A percentile compares a stretch with the other conserved stretches of the same genome.
Conservation (phyloP, 2,329 filamentous ascomycete genomes). For the Pseudocercospora cruenta region DNA sequence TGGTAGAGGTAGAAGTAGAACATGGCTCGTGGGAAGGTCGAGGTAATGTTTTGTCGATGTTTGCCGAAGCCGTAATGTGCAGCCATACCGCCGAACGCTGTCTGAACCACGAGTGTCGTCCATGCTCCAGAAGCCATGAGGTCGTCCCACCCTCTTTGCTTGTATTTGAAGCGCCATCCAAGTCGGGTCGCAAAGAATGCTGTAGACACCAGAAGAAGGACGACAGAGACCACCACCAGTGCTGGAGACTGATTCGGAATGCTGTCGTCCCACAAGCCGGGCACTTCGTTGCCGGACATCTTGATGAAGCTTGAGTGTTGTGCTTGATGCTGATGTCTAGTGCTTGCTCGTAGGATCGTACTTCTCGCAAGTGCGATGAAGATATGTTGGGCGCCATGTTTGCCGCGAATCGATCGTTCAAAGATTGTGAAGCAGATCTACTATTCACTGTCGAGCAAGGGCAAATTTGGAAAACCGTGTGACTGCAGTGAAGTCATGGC, state of each 20-base stretch:
- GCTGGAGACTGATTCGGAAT: constrained; percentile 25
- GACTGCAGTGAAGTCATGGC: not conserved
- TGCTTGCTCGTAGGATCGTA: not conserved
- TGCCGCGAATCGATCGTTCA: not conserved
- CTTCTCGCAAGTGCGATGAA: not conserved
- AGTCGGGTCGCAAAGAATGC: constrained; percentile 26
- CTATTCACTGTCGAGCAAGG: not conserved
- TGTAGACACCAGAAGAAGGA: constrained; percentile 29
- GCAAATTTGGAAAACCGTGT: not conserved
- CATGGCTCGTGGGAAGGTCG: constrained; percentile 25
- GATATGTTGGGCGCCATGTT: constrained; percentile 4
- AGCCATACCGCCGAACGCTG: constrained; percentile 26
- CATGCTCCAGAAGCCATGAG: constrained; percentile 29
- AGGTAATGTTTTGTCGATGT: constrained; percentile 22
- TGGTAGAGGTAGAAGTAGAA: constrained; percentile 36
- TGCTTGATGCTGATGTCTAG: not conserved
- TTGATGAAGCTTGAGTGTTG: not conserved
- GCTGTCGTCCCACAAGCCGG: constrained; percentile 1
- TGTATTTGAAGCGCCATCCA: constrained; percentile 25
- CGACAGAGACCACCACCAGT: constrained; percentile 27
- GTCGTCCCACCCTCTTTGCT: constrained; percentile 29
- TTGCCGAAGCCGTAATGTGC: constrained; percentile 34
- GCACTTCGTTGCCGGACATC: not conserved
- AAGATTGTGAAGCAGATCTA: constrained; percentile 1
- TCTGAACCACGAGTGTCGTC: constrained; percentile 25